phyloP scores from a whole-genome alignment of 352 stramenopile genomes.

The Phytophthora vignae region DNA sequence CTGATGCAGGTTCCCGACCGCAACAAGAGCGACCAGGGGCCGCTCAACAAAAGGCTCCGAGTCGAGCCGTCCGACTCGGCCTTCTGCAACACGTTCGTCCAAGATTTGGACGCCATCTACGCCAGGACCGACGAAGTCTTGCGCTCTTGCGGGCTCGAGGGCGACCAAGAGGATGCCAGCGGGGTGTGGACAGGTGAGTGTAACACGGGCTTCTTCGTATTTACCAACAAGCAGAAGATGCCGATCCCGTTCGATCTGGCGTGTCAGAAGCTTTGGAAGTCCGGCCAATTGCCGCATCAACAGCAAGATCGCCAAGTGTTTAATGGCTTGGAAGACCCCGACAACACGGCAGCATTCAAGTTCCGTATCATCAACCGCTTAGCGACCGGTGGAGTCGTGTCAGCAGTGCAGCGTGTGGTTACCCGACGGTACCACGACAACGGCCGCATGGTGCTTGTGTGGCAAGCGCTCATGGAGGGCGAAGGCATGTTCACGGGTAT shows the following conservation, averaged over 20 bases:
- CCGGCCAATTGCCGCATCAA: slow-evolving; percentile 1
- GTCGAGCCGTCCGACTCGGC: slow-evolving; percentile 1
- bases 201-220: background rate
- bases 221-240: slow-evolving; percentile 4
- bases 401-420: slow-evolving; percentile 17
- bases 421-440: slow-evolving; percentile 47
- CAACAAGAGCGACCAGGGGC: background rate
- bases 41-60: background rate
- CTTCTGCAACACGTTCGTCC: background rate
- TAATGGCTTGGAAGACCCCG: background rate
- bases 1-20: background rate
- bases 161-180: background rate
- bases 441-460: slow-evolving; percentile 39
- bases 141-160: background rate
- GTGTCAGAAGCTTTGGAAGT: slow-evolving; percentile 1
- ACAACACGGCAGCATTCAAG: slow-evolving; percentile 17
- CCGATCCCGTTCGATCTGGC: background rate
- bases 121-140: slow-evolving; percentile 2
- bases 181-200: slow-evolving; percentile 7
- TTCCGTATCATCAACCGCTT: slow-evolving; percentile 6
- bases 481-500: slow-evolving; percentile 3
- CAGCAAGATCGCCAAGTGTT: background rate
- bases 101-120: slow-evolving; percentile 5
- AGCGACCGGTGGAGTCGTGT: background rate
- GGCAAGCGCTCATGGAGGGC: background rate